These are phyloP conservation scores for Terfezia boudieri DNA, from an alignment of 495 filamentous ascomycete genomes.

Conservation along the genomic window DNA sequence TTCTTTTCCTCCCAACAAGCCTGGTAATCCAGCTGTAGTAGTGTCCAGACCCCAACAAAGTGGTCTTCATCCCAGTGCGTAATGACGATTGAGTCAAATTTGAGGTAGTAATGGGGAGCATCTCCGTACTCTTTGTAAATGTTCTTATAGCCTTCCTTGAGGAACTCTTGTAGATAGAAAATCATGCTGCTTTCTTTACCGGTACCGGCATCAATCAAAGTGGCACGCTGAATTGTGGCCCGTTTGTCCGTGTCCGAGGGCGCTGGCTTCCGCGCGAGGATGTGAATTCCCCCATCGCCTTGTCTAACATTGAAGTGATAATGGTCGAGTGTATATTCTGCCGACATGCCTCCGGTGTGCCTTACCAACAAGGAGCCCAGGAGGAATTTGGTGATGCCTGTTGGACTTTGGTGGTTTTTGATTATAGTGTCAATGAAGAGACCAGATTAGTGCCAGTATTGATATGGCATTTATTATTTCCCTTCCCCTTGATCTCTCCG, in stretches of 20 bases:
- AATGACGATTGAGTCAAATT: constrained; percentile 9
- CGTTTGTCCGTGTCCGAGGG: background rate
- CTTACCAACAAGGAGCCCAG: no score
- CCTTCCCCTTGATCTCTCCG: no score
- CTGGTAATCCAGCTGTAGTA: no score
- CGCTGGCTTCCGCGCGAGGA: background rate
- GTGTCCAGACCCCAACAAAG: constrained; percentile 1
- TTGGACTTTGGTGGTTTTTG: no score
- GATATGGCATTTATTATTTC: no score
- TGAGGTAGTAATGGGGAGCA: background rate
- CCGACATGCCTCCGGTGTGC: no score
- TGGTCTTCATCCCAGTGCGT: constrained; percentile 16
- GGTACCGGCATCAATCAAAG: constrained; percentile 3
- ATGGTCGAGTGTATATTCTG: background rate
- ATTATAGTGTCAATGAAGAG: no score
- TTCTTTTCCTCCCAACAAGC: no score
- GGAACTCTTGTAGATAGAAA: no score
- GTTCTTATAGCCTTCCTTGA: background rate
- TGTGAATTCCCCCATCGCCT: constrained; percentile 7
- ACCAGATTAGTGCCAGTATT: no score
- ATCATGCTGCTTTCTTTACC: background rate
- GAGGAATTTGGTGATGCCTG: no score
- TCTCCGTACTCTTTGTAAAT: background rate
- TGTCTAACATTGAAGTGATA: constrained; percentile 3
- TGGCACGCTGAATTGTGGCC: background rate